phyloP scores from a whole-genome alignment of 768 basidiomycete genomes.

The Pulveroboletus frians region DNA sequence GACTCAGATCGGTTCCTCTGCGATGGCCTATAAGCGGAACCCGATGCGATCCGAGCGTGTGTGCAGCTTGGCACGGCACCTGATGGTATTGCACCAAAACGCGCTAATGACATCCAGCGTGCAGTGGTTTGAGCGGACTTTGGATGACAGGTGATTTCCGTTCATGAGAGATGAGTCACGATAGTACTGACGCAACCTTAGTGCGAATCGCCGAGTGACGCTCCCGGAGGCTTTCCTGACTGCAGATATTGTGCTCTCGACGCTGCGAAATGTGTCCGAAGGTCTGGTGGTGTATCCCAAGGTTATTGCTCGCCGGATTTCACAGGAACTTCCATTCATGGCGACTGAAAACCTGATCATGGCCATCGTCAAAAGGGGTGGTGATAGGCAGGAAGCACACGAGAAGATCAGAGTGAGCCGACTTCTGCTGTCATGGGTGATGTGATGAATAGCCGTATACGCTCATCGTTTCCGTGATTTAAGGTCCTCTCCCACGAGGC shows the following conservation, averaged over 20 bases:
- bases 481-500: conserved; percentile 94
- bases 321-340: conserved; percentile 98
- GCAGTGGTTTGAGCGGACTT: conserved; percentile 98
- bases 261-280: conserved; percentile 93
- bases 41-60: conserved; percentile 99
- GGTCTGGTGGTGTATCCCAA: conserved; percentile 99
- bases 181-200: conserved; percentile 27
- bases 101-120: conserved; percentile 90
- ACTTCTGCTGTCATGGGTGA: conserved; percentile 10
- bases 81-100: conserved; percentile 96
- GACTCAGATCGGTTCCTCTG: conserved; percentile 94
- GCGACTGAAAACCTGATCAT: conserved; percentile 99
- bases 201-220: conserved; percentile 94
- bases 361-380: conserved; percentile 93
- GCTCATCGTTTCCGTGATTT: conserved; percentile 3
- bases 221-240: conserved; percentile 97
- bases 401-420: conserved; percentile 82
- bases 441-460: conserved; percentile 9
- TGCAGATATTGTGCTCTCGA: conserved; percentile 92
- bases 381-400: conserved; percentile 94
- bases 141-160: conserved; percentile 78
- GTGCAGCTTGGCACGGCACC: conserved; percentile 91
- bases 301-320: conserved; percentile 88
- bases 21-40: conserved; percentile 99
- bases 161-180: neutral